Conservation (phyloP, 2,329 filamentous ascomycete genomes). For the Apiospora rasikravindrae region DNA sequence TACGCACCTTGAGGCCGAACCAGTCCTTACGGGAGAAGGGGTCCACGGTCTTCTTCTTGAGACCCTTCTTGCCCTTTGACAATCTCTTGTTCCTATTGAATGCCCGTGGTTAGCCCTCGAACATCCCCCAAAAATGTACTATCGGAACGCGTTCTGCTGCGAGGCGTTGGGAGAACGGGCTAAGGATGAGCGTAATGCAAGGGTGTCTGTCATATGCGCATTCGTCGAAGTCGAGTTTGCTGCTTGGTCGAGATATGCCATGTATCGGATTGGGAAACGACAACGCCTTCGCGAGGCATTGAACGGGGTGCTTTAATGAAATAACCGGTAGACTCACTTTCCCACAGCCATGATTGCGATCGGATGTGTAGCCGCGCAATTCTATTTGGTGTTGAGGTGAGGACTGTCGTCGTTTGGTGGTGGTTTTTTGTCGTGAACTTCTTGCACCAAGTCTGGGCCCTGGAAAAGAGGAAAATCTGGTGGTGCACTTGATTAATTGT, state of each 20-base stretch:
- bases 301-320: constrained; percentile 26
- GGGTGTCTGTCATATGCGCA: neutral
- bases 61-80: constrained; percentile 99
- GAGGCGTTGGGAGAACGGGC: neutral
- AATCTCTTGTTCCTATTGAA: constrained; percentile 94
- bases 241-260: constrained; percentile 7
- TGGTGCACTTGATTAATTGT: constrained; percentile 22
- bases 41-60: constrained; percentile 99
- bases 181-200: neutral
- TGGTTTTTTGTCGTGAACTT: constrained; percentile 32
- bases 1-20: constrained; percentile 89
- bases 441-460: constrained; percentile 13
- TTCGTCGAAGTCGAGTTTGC: constrained; percentile 1
- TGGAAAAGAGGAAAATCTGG: constrained; percentile 20
- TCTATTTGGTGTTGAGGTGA: constrained; percentile 34
- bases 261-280: neutral
- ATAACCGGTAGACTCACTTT: constrained; percentile 61
- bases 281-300: constrained; percentile 13
- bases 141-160: neutral
- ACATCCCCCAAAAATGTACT: neutral
- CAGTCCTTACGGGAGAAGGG: constrained; percentile 99
- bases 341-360: constrained; percentile 82
- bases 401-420: constrained; percentile 27
- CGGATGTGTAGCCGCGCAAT: constrained; percentile 44
- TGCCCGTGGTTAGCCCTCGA: constrained; percentile 35